A percentile compares a stretch with the other conserved stretches of the same genome.
Evolutionary conservation across 2,329 filamentous ascomycete genomes (phyloP).

Genomic region (Epichloe sylvatica): DNA sequence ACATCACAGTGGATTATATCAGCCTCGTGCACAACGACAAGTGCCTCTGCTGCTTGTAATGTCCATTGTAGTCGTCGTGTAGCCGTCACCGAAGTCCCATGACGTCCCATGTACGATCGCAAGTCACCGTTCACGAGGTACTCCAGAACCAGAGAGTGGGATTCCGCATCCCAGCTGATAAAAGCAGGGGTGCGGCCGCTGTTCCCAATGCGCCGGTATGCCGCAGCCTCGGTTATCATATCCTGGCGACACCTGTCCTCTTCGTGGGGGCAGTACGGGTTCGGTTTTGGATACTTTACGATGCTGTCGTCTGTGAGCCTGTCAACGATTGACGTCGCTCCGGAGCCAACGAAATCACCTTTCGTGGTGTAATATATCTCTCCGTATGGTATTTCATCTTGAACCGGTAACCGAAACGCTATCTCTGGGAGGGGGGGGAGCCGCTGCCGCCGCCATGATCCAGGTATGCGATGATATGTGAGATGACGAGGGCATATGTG

Average conservation of each 20-base stretch:
- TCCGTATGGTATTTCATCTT: neutral
- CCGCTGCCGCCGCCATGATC: too few species aligned
- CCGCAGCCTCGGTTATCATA: neutral
- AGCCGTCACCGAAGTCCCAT: neutral
- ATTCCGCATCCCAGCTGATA: constrained; percentile 1
- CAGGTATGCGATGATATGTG: too few species aligned
- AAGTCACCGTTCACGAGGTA: neutral
- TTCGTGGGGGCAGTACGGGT: constrained; percentile 11
- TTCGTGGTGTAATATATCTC: constrained; percentile 11
- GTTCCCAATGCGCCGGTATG: neutral
- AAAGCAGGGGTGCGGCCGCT: neutral
- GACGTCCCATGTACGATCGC: neutral
- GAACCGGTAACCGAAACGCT: too few species aligned
- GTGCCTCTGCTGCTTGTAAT: neutral
- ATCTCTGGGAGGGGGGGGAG: too few species aligned
- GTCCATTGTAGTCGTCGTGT: neutral
- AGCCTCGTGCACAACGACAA: neutral
- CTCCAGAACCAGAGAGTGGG: neutral
- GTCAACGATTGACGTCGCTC: constrained; percentile 10
- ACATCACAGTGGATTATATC: too few species aligned
- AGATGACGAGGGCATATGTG: too few species aligned
- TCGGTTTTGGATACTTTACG: constrained; percentile 11
- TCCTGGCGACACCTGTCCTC: neutral
- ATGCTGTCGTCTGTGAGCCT: constrained; percentile 9
- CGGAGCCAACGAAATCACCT: constrained; percentile 7